Conservation (phyloP, 1,284 basidiomycete species). For the Stygiomarasmius scandens region DNA sequence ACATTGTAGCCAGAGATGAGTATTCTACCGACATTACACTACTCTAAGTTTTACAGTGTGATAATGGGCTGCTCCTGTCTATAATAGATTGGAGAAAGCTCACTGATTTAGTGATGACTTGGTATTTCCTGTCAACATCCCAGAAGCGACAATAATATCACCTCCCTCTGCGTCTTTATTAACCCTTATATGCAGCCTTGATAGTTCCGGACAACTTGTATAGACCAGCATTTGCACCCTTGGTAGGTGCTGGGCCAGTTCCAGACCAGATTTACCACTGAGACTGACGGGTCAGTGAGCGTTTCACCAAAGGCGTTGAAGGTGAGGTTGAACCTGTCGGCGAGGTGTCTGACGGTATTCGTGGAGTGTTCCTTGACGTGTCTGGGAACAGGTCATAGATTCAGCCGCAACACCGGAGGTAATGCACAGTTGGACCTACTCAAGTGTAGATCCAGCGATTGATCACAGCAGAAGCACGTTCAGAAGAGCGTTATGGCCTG, state of each 20-base stretch:
- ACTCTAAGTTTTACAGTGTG: too few relatives aligned
- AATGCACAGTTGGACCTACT: too few relatives aligned
- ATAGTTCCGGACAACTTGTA: conserved; percentile 55
- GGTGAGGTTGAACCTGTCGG: conserved; percentile 45
- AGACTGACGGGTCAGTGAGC: conserved; percentile 28
- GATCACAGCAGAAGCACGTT: conserved; percentile 54
- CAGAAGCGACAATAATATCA: conserved; percentile 39
- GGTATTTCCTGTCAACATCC: conserved; percentile 20
- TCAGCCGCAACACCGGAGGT: too few relatives aligned
- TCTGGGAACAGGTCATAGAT: too few relatives aligned
- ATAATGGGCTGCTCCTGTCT: too few relatives aligned
- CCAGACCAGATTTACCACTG: conserved; percentile 42
- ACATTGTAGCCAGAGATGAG: too few relatives aligned
- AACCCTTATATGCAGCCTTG: conserved; percentile 34
- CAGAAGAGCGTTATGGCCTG: conserved; percentile 68
- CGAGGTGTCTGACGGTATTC: conserved; percentile 41
- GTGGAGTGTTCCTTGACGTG: conserved; percentile 47
- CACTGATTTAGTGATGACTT: too few relatives aligned
- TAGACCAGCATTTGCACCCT: conserved; percentile 32
- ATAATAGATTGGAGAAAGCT: too few relatives aligned
- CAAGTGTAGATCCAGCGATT: conserved; percentile 63
- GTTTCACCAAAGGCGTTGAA: conserved; percentile 45
- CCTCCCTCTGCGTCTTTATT: conserved; percentile 2
- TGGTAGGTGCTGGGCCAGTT: conserved; percentile 55
- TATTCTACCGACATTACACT: too few relatives aligned